Evolutionary conservation across 2,329 filamentous ascomycete genomes (phyloP).

Genomic region (Tolypocladium tundrense): DNA sequence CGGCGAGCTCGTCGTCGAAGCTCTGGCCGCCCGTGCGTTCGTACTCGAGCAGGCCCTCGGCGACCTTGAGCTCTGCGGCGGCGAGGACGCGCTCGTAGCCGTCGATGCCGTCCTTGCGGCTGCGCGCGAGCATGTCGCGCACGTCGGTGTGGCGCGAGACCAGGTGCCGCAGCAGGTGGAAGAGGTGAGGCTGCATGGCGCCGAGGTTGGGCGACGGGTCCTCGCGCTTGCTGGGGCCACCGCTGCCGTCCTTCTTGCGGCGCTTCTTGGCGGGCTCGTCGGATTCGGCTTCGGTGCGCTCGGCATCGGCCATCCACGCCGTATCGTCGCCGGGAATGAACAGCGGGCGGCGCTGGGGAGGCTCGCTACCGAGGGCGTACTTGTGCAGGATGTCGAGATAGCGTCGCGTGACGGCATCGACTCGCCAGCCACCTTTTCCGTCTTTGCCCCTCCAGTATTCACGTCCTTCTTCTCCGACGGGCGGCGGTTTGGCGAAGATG

Average conservation of each 20-base stretch:
- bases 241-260: slow-evolving; percentile 28
- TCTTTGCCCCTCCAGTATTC: slow-evolving; percentile 81
- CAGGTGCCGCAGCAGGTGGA: slow-evolving; percentile 78
- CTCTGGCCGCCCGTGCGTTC: slow-evolving; percentile 40
- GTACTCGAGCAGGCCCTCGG: slow-evolving; percentile 61
- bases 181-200: slow-evolving; percentile 84
- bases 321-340: slow-evolving; percentile 55
- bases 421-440: slow-evolving; percentile 73
- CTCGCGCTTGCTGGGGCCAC: slow-evolving; percentile 20
- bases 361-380: slow-evolving; percentile 57
- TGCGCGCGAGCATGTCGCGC: slow-evolving; percentile 69
- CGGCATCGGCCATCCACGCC: slow-evolving; percentile 30
- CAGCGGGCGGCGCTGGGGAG: slow-evolving; percentile 59
- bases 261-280: slow-evolving; percentile 44
- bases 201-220: slow-evolving; percentile 52
- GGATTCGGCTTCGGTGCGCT: slow-evolving; percentile 19
- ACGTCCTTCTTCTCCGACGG: slow-evolving; percentile 52
- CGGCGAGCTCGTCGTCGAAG: slow-evolving; percentile 28
- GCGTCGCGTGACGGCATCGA: slow-evolving; percentile 77
- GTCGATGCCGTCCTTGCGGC: slow-evolving; percentile 58
- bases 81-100: slow-evolving; percentile 67
- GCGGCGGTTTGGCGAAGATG: slow-evolving; percentile 65
- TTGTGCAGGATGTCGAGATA: slow-evolving; percentile 86
- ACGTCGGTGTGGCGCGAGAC: slow-evolving; percentile 73
- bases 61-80: slow-evolving; percentile 67